Evolutionary conservation across 2,329 filamentous ascomycete species (phyloP), one percentile per base, ranked within the genome.

Genomic region (Neocucurbitaria cava): DNA sequence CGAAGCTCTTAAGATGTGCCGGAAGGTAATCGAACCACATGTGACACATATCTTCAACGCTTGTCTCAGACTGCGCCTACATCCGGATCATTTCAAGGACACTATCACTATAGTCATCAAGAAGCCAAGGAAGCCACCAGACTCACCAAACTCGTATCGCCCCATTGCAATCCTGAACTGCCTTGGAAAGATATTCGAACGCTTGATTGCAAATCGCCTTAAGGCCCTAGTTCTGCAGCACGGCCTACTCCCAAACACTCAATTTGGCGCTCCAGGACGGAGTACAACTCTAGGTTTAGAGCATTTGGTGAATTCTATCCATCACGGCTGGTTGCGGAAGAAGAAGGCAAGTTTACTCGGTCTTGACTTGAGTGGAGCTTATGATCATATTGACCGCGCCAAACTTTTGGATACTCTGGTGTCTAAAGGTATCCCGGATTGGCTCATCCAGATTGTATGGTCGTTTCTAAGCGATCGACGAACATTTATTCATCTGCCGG

Each of bases 101-200:
- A 48, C 56, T 9, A 65, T 38, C 11, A 69, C 66, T 5, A 54
- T 66, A 3, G 58, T 59, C 17, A 48, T 71, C 10, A 50, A 47
- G 6, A 71, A 71, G 40, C 54, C 53, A 9, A 52, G 54, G 13
- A 72, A 71, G 46, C 13, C 38, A 13, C 18, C 26, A 21, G 39
- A 50, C 5, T 40, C 61, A 26, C 55, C 64, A 0, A 71, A 66
- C 38, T 40, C 49, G 15, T 71, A 72, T 54, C 46, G 66, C 3
- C 69, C 64, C 15, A 65, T 66, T 24, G 60, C 60, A 9, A 43
- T 68, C 1, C 43, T 67, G 6, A 60, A 64, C 39, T 67, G 58
- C 10, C 30, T 72, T 3, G 60, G 63, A 2, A 73, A 72, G 49
- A 33, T 58, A 3, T 30, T 72, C 9, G 70, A 72, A 26, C 20